These are phyloP conservation scores for Xerocomus amazonicus DNA, from an alignment of 1,284 basidiomycete genomes.

Conservation along the genomic window DNA sequence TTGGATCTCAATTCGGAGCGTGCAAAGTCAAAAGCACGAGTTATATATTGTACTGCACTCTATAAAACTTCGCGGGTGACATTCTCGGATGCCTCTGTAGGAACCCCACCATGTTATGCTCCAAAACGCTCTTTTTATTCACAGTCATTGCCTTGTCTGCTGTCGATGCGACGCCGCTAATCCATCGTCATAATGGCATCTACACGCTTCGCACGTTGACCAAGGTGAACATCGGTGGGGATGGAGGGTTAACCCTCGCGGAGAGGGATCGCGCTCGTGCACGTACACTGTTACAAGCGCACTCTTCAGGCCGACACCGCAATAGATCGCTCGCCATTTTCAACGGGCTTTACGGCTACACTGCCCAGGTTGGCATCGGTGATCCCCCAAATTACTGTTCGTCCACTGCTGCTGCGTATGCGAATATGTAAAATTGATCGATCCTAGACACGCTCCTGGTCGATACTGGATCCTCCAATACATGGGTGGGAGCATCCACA, in stretches of 20 bases:
- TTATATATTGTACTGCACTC: not conserved
- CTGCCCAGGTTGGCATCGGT: slow-evolving; percentile 41
- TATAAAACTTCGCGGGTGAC: not conserved
- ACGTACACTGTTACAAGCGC: slow-evolving; percentile 4
- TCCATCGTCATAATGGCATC: slow-evolving; percentile 3
- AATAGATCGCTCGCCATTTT: not conserved
- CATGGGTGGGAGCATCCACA: slow-evolving; percentile 33
- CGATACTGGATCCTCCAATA: slow-evolving; percentile 38
- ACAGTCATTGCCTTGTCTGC: slow-evolving; percentile 8
- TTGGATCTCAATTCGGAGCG: too few relatives aligned
- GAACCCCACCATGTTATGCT: slow-evolving; percentile 5
- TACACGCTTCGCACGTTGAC: slow-evolving; percentile 16
- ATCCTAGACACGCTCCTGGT: slow-evolving; percentile 28
- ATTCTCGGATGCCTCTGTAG: not conserved
- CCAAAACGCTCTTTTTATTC: slow-evolving; percentile 3
- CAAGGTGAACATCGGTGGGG: slow-evolving; percentile 2
- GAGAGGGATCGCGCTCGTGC: slow-evolving; percentile 23
- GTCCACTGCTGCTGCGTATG: slow-evolving; percentile 6
- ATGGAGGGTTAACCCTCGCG: not conserved
- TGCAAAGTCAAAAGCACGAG: too few relatives aligned
- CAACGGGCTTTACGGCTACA: slow-evolving; percentile 31
- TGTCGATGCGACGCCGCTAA: slow-evolving; percentile 16
- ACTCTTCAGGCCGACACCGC: slow-evolving; percentile 1
- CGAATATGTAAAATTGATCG: not conserved
- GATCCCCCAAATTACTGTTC: slow-evolving; percentile 41